A percentile compares a stretch with the other conserved stretches of the same genome.
Evolutionary conservation across 441 rosid species (phyloP).

Genomic region (Hura crepitans): DNA sequence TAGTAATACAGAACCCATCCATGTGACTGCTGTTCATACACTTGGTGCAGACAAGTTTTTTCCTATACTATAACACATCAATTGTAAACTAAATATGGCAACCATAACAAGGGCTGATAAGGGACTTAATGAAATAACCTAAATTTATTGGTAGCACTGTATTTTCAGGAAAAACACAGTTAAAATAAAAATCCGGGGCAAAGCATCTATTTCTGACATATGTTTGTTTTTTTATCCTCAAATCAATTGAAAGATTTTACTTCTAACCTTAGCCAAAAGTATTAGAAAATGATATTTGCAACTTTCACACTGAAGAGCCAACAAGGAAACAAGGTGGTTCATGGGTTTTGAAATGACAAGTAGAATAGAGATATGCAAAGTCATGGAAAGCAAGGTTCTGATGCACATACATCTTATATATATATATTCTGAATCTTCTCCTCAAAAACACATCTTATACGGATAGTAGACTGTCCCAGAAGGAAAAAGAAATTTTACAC

Average conservation of each 20-base stretch:
- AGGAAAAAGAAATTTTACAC: not conserved
- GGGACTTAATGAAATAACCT: not conserved
- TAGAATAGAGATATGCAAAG: not conserved
- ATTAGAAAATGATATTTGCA: not conserved
- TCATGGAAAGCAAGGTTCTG: too few relatives aligned
- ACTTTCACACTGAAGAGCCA: not conserved
- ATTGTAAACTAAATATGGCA: not conserved
- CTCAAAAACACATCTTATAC: not conserved
- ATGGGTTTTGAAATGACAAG: not conserved
- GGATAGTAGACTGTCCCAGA: not conserved
- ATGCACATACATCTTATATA: too few relatives aligned
- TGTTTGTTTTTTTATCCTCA: not conserved
- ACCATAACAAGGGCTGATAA: conserved; percentile 1
- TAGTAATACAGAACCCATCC: not conserved
- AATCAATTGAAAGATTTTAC: not conserved
- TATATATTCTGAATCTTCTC: not conserved
- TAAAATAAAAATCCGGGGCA: not conserved
- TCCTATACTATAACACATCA: not conserved
- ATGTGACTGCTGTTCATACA: not conserved
- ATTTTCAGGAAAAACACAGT: not conserved
- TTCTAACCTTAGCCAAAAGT: not conserved
- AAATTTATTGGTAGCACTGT: not conserved
- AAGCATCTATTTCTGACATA: not conserved
- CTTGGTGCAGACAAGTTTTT: not conserved
- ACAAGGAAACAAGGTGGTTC: not conserved